A percentile compares a stretch with the other conserved stretches of the same genome.
Evolutionary conservation across 2,329 filamentous ascomycete species (phyloP).

Genomic region (Phialophora chinensis): DNA sequence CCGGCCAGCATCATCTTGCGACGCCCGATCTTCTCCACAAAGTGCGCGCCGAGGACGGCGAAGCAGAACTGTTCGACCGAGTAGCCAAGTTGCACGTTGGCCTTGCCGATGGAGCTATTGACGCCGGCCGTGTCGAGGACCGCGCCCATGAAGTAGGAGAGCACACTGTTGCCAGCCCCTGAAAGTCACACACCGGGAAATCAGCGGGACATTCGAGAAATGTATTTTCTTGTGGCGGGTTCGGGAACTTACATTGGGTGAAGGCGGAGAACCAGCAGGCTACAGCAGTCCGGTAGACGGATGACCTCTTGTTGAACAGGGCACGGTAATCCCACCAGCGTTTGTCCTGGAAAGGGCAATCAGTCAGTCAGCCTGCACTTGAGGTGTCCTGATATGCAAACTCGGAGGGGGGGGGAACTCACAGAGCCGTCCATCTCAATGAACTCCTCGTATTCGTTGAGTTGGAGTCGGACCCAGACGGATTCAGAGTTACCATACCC

Average conservation of each 20-base stretch:
- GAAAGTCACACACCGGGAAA: background rate
- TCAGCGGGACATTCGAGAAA: background rate
- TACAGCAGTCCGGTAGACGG: slow-evolving; percentile 57
- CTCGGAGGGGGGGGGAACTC: slow-evolving; percentile 4
- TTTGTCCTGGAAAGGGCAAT: slow-evolving; percentile 31
- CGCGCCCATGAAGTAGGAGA: slow-evolving; percentile 63
- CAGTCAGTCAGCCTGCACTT: slow-evolving; percentile 5
- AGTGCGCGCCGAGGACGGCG: slow-evolving; percentile 60
- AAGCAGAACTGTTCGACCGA: slow-evolving; percentile 62
- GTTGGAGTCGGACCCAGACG: slow-evolving; percentile 43
- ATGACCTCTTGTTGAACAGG: slow-evolving; percentile 55
- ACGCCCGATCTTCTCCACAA: slow-evolving; percentile 65
- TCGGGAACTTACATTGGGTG: slow-evolving; percentile 51
- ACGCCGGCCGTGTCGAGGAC: slow-evolving; percentile 61
- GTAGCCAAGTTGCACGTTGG: slow-evolving; percentile 62
- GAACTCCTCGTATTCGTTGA: slow-evolving; percentile 46
- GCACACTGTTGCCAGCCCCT: slow-evolving; percentile 42
- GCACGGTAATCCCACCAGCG: slow-evolving; percentile 61
- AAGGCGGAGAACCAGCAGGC: slow-evolving; percentile 61
- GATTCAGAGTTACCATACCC: slow-evolving; percentile 54
- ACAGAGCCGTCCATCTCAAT: slow-evolving; percentile 43
- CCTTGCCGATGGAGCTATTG: slow-evolving; percentile 54
- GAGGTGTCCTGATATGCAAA: background rate
- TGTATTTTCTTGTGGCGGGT: background rate
- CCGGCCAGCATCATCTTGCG: slow-evolving; percentile 62